A percentile compares a stretch with the other conserved stretches of the same genome.
These are phyloP conservation scores for Nematocida ironsii DNA, from an alignment of 371 early-diverging fungal species.

Conservation along the genomic window DNA sequence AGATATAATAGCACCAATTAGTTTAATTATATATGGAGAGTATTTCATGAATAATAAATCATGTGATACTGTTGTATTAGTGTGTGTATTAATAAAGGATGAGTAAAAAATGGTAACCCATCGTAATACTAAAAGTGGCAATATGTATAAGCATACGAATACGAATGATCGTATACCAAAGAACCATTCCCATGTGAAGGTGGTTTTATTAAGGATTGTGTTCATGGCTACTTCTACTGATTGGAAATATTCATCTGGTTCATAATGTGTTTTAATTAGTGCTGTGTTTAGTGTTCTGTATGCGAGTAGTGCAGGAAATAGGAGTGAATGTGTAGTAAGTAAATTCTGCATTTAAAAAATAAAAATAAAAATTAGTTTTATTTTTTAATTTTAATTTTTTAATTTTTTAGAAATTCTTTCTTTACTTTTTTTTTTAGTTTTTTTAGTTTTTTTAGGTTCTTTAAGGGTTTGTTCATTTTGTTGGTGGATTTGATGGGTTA, in stretches of 20 bases:
- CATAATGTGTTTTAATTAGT: conserved; percentile 38
- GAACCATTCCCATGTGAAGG: conserved; percentile 54
- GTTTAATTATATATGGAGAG: conserved; percentile 24
- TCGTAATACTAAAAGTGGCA: conserved; percentile 14
- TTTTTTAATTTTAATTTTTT: conserved; percentile 14
- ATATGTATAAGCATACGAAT: conserved; percentile 24
- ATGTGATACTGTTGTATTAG: background rate
- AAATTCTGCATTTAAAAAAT: background rate
- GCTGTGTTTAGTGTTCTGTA: conserved; percentile 15
- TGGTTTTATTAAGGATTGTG: conserved; percentile 12
- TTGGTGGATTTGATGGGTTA: conserved; percentile 21
- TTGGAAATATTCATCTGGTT: conserved; percentile 57
- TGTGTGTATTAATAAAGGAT: background rate
- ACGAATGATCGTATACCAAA: conserved; percentile 37
- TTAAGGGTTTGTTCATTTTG: background rate
- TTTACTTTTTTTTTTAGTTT: background rate
- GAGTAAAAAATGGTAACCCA: background rate
- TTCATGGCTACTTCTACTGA: conserved; percentile 46
- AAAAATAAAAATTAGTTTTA: background rate
- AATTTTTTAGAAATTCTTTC: background rate
- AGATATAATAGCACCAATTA: background rate
- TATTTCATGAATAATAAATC: conserved; percentile 10
- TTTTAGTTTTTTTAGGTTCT: conserved; percentile 7
- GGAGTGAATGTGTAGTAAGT: background rate
- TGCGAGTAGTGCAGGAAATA: conserved; percentile 1